Evolutionary conservation across 2,329 filamentous ascomycete species (phyloP).

Genomic region (Trichophyton equinum): DNA sequence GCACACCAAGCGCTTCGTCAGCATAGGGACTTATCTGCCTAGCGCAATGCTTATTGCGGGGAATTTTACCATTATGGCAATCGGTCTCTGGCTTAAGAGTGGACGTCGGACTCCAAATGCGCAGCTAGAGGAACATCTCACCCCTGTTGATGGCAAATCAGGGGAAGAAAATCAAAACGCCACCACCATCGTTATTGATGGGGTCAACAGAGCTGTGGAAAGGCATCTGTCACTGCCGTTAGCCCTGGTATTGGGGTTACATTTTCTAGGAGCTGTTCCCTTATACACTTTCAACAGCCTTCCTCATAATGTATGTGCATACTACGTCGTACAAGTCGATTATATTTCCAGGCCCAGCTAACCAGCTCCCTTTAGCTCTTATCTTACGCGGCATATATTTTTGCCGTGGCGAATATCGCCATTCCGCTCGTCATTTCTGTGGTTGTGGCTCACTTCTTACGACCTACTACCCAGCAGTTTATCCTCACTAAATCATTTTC

Average conservation of each 20-base stretch:
- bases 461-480: slow-evolving; percentile 55
- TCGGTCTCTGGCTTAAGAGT: slow-evolving; percentile 85
- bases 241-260: slow-evolving; percentile 56
- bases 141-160: slow-evolving; percentile 11
- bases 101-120: slow-evolving; percentile 33
- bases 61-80: slow-evolving; percentile 91
- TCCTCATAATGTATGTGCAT: slow-evolving; percentile 46
- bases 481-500: slow-evolving; percentile 80
- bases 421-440: slow-evolving; percentile 48
- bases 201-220: slow-evolving; percentile 22
- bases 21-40: slow-evolving; percentile 92
- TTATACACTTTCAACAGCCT: slow-evolving; percentile 77
- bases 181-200: slow-evolving; percentile 12
- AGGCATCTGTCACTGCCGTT: slow-evolving; percentile 43
- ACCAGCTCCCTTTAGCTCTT: slow-evolving; percentile 39
- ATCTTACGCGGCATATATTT: slow-evolving; percentile 45
- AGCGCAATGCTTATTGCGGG: slow-evolving; percentile 94
- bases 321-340: background rate
- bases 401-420: slow-evolving; percentile 42
- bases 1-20: slow-evolving; percentile 84
- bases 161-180: slow-evolving; percentile 11
- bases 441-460: slow-evolving; percentile 39
- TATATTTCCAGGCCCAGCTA: slow-evolving; percentile 7
- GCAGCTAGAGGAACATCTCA: slow-evolving; percentile 16
- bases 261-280: slow-evolving; percentile 67